phyloP scores from a whole-genome alignment of 1,139 yeast species.

The Meyerozyma sp. region DNA sequence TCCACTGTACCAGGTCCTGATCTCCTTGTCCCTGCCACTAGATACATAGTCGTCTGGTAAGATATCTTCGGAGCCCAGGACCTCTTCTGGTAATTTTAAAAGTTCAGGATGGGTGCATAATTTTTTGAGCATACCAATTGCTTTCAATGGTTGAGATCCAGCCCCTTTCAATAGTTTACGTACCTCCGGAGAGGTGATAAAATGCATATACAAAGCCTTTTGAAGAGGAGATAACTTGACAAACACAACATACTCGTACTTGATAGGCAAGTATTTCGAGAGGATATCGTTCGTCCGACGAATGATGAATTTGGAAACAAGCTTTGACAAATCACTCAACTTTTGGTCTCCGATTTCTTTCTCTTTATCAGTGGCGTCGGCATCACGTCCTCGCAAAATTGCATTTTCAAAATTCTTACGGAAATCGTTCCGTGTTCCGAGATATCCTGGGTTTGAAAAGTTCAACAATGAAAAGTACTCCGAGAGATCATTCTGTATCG shows the following conservation, averaged over 20 bases:
- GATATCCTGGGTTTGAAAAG: conserved; percentile 91
- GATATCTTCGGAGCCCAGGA: conserved; percentile 59
- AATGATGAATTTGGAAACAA: conserved; percentile 87
- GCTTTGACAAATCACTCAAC: conserved; percentile 60
- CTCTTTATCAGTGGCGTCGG: conserved; percentile 82
- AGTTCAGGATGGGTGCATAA: conserved; percentile 92
- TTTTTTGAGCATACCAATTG: conserved; percentile 83
- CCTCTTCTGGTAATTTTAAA: conserved; percentile 67
- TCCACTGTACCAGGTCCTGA: conserved; percentile 57
- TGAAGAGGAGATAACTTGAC: conserved; percentile 83
- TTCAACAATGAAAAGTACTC: conserved; percentile 89
- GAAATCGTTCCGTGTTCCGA: conserved; percentile 82
- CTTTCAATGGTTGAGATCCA: conserved; percentile 83
- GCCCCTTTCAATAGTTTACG: conserved; percentile 61
- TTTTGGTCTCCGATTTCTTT: conserved; percentile 67
- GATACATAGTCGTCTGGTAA: conserved; percentile 72
- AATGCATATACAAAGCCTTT: conserved; percentile 60
- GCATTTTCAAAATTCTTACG: conserved; percentile 78
- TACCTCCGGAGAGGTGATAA: conserved; percentile 78
- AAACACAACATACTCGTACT: conserved; percentile 92
- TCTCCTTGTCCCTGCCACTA: conserved; percentile 44
- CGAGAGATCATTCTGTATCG: conserved; percentile 92
- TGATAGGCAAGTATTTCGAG: conserved; percentile 89
- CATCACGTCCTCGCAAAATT: conserved; percentile 83
- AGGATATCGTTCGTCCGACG: conserved; percentile 93